Evolutionary conservation across 345 rosid genomes (phyloP), one percentile per base, ranked within the genome.

Genomic region (Gossypium bickii): DNA sequence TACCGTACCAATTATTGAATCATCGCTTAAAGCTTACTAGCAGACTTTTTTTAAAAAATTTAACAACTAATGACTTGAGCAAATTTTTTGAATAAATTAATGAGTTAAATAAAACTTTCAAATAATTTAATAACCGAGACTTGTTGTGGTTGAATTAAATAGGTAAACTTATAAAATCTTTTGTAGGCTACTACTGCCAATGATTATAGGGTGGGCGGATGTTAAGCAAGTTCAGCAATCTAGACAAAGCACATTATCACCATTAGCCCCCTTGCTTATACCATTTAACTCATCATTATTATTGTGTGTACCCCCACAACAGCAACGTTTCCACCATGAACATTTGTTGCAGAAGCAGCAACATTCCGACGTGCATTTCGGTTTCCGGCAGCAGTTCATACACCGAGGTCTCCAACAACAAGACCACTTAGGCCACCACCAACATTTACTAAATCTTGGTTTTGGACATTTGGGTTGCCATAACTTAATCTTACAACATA

Each of bases 401-500:
- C 63, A 59, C 66, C 82, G 82, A 10, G 79, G 78, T 74, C 72
- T 83, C 63, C 85, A 83, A 61, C 83, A 83, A 34, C 66, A 63
- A 20, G 82, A 74, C 70, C 86, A 87, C 66, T 76, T 82, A 17
- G 79, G 61, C 9, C 44, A 62, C 11, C 84, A 78, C 12, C 44
- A 78, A 38, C 93, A 89, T 6, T 71, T 82, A 16, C 47, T 22
- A 73, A 87, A 86, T 61, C 79, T 74, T 49, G 90, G 88, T 68
- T 80, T 80, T 24, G 82, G 80, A 79, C 96, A 86, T 25, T 57
- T 87, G 9, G 88, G 89, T 22, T 69, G 73, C 61, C 88, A 81
- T 2, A 80, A 76, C 71, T 82, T 80, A 10, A 85, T 74, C 74
- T 83, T 82, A 75, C 92, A 92, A 82, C 92, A 89, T 51, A 76